Evolutionary conservation across 768 basidiomycete genomes (phyloP).

Genomic region (Crepidotus variabilis): DNA sequence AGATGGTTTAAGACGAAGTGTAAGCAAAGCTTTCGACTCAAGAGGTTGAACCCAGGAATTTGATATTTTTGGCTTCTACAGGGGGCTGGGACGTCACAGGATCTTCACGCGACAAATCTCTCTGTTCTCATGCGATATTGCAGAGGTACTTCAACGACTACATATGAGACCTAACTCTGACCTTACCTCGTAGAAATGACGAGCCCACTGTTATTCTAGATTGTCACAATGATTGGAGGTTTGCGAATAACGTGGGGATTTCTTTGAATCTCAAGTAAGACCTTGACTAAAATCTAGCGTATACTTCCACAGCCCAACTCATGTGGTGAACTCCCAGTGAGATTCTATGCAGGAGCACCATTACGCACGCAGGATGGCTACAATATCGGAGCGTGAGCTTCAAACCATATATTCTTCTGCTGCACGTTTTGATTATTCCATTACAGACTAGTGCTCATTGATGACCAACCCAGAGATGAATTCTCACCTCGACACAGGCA

Average conservation of each 20-base stretch:
- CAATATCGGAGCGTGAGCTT: conserved; percentile 77
- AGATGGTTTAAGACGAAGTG: conserved; percentile 92
- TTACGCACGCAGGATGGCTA: conserved; percentile 85
- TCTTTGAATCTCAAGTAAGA: not conserved
- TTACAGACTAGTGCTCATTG: conserved; percentile 73
- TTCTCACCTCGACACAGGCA: conserved; percentile 88
- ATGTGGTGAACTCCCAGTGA: conserved; percentile 56
- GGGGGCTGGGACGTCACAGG: conserved; percentile 40
- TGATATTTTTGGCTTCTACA: conserved; percentile 9
- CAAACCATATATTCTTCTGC: not conserved
- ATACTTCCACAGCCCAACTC: conserved; percentile 58
- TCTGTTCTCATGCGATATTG: conserved; percentile 81
- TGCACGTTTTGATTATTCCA: not conserved
- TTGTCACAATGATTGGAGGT: conserved; percentile 81
- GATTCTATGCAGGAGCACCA: conserved; percentile 93
- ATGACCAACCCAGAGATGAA: conserved; percentile 77
- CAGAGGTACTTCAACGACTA: conserved; percentile 47
- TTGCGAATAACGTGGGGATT: conserved; percentile 68
- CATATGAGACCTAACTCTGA: conserved; percentile 3
- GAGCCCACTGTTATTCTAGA: conserved; percentile 89
- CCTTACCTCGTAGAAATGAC: conserved; percentile 50
- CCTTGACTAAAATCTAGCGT: not conserved
- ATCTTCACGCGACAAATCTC: conserved; percentile 57
- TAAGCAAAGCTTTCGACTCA: conserved; percentile 28
- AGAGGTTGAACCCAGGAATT: not conserved